These are phyloP conservation scores for Leccinum obscurum DNA, from an alignment of 768 basidiomycete genomes.

Conservation along the genomic window DNA sequence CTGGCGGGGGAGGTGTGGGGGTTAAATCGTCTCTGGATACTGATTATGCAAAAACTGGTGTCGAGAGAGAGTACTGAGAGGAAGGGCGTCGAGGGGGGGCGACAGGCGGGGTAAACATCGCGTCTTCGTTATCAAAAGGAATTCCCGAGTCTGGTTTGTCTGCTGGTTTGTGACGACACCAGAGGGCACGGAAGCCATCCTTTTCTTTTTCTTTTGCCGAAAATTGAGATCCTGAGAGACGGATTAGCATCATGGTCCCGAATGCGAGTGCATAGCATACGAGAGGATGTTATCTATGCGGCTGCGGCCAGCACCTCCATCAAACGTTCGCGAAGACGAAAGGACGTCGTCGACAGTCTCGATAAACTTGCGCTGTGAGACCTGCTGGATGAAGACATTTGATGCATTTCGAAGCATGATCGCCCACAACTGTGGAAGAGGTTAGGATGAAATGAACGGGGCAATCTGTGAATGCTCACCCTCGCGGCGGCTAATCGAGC, in stretches of 20 bases:
- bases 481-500: slow-evolving; percentile 77
- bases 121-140: slow-evolving; percentile 75
- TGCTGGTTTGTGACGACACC: slow-evolving; percentile 76
- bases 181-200: slow-evolving; percentile 67
- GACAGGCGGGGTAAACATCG: slow-evolving; percentile 73
- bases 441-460: slow-evolving; percentile 4
- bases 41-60: slow-evolving; percentile 41
- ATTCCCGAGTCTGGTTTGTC: slow-evolving; percentile 85
- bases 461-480: slow-evolving; percentile 40
- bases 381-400: slow-evolving; percentile 68
- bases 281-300: slow-evolving; percentile 47
- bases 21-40: slow-evolving; percentile 30
- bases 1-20: slow-evolving; percentile 29
- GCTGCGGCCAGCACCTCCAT: slow-evolving; percentile 83
- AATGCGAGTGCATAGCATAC: slow-evolving; percentile 12
- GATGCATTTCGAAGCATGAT: slow-evolving; percentile 85
- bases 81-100: slow-evolving; percentile 34
- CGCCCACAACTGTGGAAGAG: slow-evolving; percentile 68
- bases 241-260: neutral
- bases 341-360: slow-evolving; percentile 78
- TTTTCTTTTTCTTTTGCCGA: slow-evolving; percentile 35
- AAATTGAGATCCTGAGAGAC: slow-evolving; percentile 19
- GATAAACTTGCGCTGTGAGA: slow-evolving; percentile 72
- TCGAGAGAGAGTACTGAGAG: slow-evolving; percentile 32
- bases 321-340: slow-evolving; percentile 63